These are phyloP conservation scores for Diaporthe batatas DNA, from an alignment of 2,329 filamentous ascomycete genomes.

Conservation along the genomic window DNA sequence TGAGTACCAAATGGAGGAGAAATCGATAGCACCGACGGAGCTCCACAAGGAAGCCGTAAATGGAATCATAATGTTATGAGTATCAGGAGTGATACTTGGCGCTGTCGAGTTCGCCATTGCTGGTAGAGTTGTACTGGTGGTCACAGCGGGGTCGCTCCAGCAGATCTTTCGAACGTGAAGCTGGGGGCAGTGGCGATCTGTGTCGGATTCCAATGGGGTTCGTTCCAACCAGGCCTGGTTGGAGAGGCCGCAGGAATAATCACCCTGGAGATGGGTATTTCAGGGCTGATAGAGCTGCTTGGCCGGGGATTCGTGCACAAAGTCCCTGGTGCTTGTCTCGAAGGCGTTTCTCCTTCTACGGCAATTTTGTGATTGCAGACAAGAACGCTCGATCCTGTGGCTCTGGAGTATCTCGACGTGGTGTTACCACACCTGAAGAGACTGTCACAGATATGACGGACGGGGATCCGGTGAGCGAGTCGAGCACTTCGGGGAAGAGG, in stretches of 20 bases:
- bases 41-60: constrained; percentile 38
- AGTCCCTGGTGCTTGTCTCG: constrained; percentile 32
- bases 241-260: constrained; percentile 42
- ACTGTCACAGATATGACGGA: constrained; percentile 31
- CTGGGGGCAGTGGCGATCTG: neutral
- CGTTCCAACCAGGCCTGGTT: constrained; percentile 44
- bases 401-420: constrained; percentile 14
- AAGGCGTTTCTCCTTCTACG: constrained; percentile 38
- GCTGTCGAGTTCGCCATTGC: constrained; percentile 39
- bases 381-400: constrained; percentile 9
- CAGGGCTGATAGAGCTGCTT: constrained; percentile 13
- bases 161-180: constrained; percentile 32
- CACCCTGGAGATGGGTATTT: constrained; percentile 35
- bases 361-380: constrained; percentile 36
- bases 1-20: constrained; percentile 40
- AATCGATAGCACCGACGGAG: constrained; percentile 9
- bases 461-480: constrained; percentile 22
- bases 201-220: constrained; percentile 31
- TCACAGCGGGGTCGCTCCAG: constrained; percentile 25
- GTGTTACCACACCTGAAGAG: constrained; percentile 14
- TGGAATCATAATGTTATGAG: constrained; percentile 35
- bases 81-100: constrained; percentile 28
- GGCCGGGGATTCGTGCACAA: constrained; percentile 13
- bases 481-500: constrained; percentile 1
- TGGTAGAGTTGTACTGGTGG: constrained; percentile 7